Conservation (phyloP, 2,329 filamentous ascomycete genomes). For the Diaporthe batatas region DNA sequence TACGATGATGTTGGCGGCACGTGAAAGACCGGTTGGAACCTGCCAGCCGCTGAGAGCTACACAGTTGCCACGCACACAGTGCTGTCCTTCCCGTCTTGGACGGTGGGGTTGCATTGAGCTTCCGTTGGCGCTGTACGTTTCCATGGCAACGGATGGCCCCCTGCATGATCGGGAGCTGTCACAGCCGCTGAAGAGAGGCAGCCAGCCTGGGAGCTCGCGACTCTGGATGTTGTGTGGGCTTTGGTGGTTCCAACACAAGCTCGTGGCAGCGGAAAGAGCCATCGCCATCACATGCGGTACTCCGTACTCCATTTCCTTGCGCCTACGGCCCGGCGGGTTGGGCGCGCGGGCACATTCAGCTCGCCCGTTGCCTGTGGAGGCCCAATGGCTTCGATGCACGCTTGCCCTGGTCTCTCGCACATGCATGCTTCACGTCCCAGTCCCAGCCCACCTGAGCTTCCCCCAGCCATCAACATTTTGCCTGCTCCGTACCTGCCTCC, state of each 20-base stretch:
- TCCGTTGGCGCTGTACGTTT: constrained; percentile 35
- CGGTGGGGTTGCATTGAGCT: constrained; percentile 34
- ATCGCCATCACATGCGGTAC: constrained; percentile 22
- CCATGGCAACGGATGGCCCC: constrained; percentile 36
- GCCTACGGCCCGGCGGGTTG: constrained; percentile 25
- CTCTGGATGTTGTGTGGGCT: background rate
- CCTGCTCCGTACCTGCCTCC: background rate
- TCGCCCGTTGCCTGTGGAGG: constrained; percentile 35
- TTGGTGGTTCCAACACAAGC: background rate
- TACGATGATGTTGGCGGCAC: too few species aligned
- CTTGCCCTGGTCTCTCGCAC: constrained; percentile 41
- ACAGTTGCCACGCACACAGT: too few species aligned
- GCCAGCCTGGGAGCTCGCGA: background rate
- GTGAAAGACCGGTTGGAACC: too few species aligned
- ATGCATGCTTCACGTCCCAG: constrained; percentile 8
- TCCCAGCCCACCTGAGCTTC: constrained; percentile 25
- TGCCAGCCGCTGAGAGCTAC: constrained; percentile 23
- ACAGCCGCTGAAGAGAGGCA: background rate
- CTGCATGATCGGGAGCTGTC: constrained; percentile 34
- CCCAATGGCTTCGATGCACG: constrained; percentile 49
- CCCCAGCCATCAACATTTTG: constrained; percentile 40
- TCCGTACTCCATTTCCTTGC: background rate
- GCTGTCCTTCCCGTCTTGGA: constrained; percentile 11
- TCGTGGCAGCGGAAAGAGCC: background rate
- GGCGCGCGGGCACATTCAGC: constrained; percentile 38